Conservation (phyloP, 2,329 filamentous ascomycete species). For the Hymenoscyphus infarciens region DNA sequence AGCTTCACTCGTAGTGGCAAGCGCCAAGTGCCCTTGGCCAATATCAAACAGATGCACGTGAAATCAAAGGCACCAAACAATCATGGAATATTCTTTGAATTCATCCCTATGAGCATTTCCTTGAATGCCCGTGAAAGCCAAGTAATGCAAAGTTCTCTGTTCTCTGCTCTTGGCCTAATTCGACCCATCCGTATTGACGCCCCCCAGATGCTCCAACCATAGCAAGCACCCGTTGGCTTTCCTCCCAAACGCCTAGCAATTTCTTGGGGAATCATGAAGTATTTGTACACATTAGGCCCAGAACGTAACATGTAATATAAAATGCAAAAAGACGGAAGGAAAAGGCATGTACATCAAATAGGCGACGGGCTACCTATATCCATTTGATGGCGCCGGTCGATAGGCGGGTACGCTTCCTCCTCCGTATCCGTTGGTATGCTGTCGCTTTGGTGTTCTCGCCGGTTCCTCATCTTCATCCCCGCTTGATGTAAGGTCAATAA, state of each 20-base stretch:
- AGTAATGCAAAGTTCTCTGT: neutral
- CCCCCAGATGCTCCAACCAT: too few relatives aligned
- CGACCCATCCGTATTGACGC: too few relatives aligned
- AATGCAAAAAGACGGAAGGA: neutral
- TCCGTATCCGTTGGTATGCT: constrained; percentile 20
- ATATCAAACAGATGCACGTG: too few relatives aligned
- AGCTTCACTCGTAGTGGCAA: too few relatives aligned
- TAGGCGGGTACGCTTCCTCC: constrained; percentile 14
- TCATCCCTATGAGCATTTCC: too few relatives aligned
- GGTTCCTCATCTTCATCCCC: constrained; percentile 49
- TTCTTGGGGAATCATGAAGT: neutral
- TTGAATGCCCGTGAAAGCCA: too few relatives aligned
- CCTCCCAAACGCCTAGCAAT: constrained; percentile 1
- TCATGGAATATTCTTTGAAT: too few relatives aligned
- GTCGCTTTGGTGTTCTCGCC: constrained; percentile 34
- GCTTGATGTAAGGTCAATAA: constrained; percentile 53
- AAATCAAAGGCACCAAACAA: too few relatives aligned
- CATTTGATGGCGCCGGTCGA: constrained; percentile 18
- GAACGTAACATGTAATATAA: neutral
- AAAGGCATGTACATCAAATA: neutral
- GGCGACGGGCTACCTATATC: constrained; percentile 7
- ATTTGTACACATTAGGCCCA: neutral
- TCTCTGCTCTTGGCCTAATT: neutral
- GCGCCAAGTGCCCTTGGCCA: too few relatives aligned
- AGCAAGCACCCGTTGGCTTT: neutral